These are phyloP conservation scores for Erodium moschatum DNA, from an alignment of 441 rosid genomes.

Conservation along the genomic window DNA sequence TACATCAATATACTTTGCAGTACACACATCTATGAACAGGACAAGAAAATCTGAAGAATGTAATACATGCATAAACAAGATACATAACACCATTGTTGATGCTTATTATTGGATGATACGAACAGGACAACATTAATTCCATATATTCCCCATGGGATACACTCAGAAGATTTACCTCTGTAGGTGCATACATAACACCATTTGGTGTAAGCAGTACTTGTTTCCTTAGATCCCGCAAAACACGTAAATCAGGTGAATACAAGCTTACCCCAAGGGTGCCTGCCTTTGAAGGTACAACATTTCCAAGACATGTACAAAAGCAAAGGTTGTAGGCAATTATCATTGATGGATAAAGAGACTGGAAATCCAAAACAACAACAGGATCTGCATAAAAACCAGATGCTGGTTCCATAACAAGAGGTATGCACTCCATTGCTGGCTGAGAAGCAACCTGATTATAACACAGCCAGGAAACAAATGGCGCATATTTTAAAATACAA, in stretches of 20 bases:
- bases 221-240: conserved; percentile 47
- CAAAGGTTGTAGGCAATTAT: conserved; percentile 95
- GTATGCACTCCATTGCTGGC: conserved; percentile 98
- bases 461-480: conserved; percentile 12
- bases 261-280: conserved; percentile 73
- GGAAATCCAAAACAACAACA: conserved; percentile 93
- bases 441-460: conserved; percentile 83
- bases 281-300: conserved; percentile 51
- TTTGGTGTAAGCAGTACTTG: conserved; percentile 67
- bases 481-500: conserved; percentile 14
- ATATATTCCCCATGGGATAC: neutral
- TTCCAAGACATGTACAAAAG: conserved; percentile 91
- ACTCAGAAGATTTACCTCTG: conserved; percentile 48
- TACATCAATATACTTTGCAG: neutral
- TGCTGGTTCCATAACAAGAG: conserved; percentile 98
- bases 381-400: conserved; percentile 94
- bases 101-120: too few species aligned
- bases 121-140: too few species aligned
- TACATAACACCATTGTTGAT: neutral
- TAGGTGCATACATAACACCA: conserved; percentile 67
- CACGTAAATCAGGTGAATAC: conserved; percentile 51
- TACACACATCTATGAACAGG: neutral
- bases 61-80: neutral
- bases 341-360: conserved; percentile 98
- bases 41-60: neutral